Evolutionary conservation across 129 eudicot species (phyloP).

Genomic region (Saussurea involucrata): DNA sequence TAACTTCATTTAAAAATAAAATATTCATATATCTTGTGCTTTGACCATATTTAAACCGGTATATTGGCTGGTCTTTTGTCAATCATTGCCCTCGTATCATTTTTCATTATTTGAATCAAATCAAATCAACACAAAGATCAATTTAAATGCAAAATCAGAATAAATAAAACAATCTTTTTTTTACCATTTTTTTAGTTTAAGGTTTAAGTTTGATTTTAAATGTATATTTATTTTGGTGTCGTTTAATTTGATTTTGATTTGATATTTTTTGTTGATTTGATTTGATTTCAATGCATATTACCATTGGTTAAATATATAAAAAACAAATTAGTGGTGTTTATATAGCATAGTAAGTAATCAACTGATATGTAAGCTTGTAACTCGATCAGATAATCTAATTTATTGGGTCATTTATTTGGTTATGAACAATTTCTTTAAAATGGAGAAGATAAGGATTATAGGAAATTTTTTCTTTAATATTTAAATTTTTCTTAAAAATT

Average conservation of each 20-base stretch:
- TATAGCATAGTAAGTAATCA: not conserved
- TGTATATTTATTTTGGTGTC: not conserved
- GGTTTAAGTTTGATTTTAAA: not conserved
- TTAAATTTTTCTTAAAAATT: too few relatives aligned
- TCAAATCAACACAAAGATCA: not conserved
- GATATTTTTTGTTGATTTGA: not conserved
- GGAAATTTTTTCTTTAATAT: too few relatives aligned
- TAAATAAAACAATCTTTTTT: not conserved
- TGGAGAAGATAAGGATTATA: too few relatives aligned
- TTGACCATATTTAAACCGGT: not conserved
- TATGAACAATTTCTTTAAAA: too few relatives aligned
- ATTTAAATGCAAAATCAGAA: not conserved
- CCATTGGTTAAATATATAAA: not conserved
- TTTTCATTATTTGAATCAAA: not conserved
- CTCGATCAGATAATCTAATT: too few relatives aligned
- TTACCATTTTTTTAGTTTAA: not conserved
- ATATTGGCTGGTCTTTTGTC: not conserved
- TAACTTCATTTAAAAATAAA: not conserved
- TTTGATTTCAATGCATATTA: not conserved
- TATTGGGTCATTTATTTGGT: too few relatives aligned
- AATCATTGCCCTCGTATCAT: not conserved
- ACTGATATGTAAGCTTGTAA: too few relatives aligned
- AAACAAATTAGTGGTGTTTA: not conserved
- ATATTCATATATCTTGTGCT: not conserved
- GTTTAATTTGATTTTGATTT: not conserved